phyloP scores from a whole-genome alignment of 1,284 basidiomycete genomes.

The Apiotrichum porosum region DNA sequence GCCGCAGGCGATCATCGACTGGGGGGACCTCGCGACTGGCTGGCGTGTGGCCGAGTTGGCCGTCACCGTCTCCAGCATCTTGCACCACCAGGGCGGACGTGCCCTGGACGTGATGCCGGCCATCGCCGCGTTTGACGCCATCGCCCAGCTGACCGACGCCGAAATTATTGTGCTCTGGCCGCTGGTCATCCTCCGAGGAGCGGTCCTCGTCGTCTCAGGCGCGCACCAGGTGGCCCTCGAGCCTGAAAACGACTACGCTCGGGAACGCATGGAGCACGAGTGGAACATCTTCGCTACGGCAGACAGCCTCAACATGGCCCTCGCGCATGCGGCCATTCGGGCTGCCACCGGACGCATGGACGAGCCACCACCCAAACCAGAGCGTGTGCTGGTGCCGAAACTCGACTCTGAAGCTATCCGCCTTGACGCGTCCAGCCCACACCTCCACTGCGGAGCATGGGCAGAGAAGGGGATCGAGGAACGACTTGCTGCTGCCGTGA shows the following conservation, averaged over 20 bases:
- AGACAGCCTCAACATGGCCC: neutral
- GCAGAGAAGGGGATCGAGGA: neutral
- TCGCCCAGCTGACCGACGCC: slow-evolving; percentile 1
- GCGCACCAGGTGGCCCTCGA: slow-evolving; percentile 7
- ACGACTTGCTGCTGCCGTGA: neutral
- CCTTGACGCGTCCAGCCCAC: slow-evolving; percentile 3
- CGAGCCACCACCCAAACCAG: neutral
- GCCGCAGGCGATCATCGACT: slow-evolving; percentile 8
- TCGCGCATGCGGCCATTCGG: slow-evolving; percentile 1
- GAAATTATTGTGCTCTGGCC: slow-evolving; percentile 13
- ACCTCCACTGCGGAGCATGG: slow-evolving; percentile 4
- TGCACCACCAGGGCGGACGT: slow-evolving; percentile 5
- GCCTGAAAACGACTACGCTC: slow-evolving; percentile 6
- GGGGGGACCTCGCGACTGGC: slow-evolving; percentile 10
- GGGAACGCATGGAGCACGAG: slow-evolving; percentile 6
- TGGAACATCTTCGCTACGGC: slow-evolving; percentile 9
- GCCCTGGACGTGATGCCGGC: slow-evolving; percentile 7
- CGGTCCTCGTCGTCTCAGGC: slow-evolving; percentile 6
- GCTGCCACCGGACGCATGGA: neutral
- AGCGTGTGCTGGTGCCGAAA: neutral
- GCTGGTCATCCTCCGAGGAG: slow-evolving; percentile 8
- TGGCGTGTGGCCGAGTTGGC: slow-evolving; percentile 15
- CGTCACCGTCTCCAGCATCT: slow-evolving; percentile 3
- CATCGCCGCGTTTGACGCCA: slow-evolving; percentile 4
- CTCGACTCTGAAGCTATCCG: neutral